phyloP scores from a whole-genome alignment of 2,329 filamentous ascomycete species.

The Corinectria fuckeliana region DNA sequence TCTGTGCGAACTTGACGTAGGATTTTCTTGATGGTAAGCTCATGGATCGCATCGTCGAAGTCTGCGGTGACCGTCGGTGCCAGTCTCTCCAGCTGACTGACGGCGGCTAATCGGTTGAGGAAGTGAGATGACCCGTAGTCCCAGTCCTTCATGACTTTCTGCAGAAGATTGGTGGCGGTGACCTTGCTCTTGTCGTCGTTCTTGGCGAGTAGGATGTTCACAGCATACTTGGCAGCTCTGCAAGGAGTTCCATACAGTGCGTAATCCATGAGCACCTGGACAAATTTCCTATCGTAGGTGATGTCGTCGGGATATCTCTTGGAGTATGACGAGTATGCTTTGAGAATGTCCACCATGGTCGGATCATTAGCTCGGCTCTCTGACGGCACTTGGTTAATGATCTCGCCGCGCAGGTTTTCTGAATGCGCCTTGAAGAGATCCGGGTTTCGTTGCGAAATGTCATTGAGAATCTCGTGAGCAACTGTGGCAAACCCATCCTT shows the following conservation, averaged over 20 bases:
- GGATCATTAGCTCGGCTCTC: constrained; percentile 71
- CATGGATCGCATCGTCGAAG: constrained; percentile 76
- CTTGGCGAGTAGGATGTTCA: constrained; percentile 85
- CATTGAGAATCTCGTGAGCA: constrained; percentile 88
- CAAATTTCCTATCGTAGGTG: constrained; percentile 79
- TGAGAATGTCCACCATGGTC: constrained; percentile 85
- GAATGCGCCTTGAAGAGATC: constrained; percentile 93
- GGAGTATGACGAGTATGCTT: constrained; percentile 91
- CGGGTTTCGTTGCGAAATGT: constrained; percentile 89
- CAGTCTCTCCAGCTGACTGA: constrained; percentile 78
- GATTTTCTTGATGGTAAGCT: constrained; percentile 77
- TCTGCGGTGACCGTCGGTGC: constrained; percentile 76
- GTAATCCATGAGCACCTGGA: constrained; percentile 81
- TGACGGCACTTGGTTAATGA: constrained; percentile 81
- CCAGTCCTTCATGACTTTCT: constrained; percentile 77
- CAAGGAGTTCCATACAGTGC: constrained; percentile 82
- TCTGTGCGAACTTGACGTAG: constrained; percentile 72
- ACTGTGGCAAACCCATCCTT: constrained; percentile 77
- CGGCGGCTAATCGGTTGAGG: constrained; percentile 73
- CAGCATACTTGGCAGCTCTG: constrained; percentile 89
- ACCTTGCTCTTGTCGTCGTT: constrained; percentile 76
- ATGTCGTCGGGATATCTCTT: constrained; percentile 85
- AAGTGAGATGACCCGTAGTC: constrained; percentile 76
- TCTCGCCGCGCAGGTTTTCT: constrained; percentile 85
- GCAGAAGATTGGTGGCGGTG: constrained; percentile 82